Base-by-base conservation (phyloP, 305 asterid genomes). In the Fraxinus velutina region DNA sequence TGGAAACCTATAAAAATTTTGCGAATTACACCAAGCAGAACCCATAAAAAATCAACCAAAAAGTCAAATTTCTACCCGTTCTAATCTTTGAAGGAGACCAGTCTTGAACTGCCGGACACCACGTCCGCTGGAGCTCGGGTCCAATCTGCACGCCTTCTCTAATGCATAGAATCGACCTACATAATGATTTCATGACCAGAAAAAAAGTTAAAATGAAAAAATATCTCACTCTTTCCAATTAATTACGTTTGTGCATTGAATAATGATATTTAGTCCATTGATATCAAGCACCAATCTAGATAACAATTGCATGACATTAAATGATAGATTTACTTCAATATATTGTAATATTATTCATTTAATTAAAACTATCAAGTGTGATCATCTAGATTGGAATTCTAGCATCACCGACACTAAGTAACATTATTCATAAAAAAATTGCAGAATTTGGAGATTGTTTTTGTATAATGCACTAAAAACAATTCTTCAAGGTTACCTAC, bases 41-140 rank as follows among this genome's bases (percentile, higher is more conserved):
- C 3, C 52, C 52, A 42, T 42, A 3, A 42, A 42, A 50, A 50
- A 62, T 62, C 33, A 64, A 24, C n/a, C 17, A 24, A 52, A n/a
- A 21, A 27, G 37, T 76, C 29, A 73, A 76, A 32, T 30, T 80
- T 79, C 8, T 88, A 96, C 98, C 91, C 97, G 89, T 82, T 94
- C 98, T 62, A 96, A 84, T 71, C 99, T 93, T 83, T 94, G 99
- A 82, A 91, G 94, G 77, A 96, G 97, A 85, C 93, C 92, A 21
- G 99, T 96, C 82, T 96, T 96, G 86, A 96, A 96, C 80, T 96
- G 99, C 10, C 98, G 93, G 39, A 96, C 99, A 82, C 99, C 98
- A 82, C 99, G 98, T 44, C 99, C 99, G 57, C 91, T 91, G 7
- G 99, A 96, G 86, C 89, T 91, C 0, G 91, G 97, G 78, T 96